phyloP scores from a whole-genome alignment of 345 rosid genomes.

The Triadica sebifera region DNA sequence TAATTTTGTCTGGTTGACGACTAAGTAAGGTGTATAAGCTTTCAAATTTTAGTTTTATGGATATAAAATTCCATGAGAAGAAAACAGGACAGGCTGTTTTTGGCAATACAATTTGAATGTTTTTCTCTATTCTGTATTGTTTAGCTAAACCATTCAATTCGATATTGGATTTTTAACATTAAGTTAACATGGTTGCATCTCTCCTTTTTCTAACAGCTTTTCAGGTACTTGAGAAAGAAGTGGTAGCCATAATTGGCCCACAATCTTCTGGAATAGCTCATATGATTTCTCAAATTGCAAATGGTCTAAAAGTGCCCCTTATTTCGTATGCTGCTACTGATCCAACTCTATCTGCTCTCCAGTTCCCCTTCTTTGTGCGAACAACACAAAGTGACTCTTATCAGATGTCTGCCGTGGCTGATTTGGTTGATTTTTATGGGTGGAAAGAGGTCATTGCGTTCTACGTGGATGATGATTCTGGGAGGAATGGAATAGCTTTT shows the following conservation, averaged over 20 bases:
- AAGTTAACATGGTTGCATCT: neutral
- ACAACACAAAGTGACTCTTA: conserved; percentile 64
- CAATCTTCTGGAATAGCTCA: conserved; percentile 79
- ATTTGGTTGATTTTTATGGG: conserved; percentile 51
- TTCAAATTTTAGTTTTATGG: neutral
- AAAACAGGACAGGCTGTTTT: neutral
- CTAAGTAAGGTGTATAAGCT: neutral
- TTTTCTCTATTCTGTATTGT: neutral
- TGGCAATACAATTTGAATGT: neutral
- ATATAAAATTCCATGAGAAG: neutral
- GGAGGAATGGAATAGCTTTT: conserved; percentile 69
- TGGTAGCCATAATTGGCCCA: conserved; percentile 75
- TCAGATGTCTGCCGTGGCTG: conserved; percentile 83
- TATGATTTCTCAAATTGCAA: conserved; percentile 53
- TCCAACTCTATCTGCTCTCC: conserved; percentile 81
- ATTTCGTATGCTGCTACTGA: conserved; percentile 87
- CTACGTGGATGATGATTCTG: conserved; percentile 71
- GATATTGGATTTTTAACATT: neutral
- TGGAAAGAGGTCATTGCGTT: conserved; percentile 80
- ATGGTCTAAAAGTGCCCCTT: conserved; percentile 69
- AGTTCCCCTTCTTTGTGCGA: conserved; percentile 72
- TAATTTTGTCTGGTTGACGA: neutral
- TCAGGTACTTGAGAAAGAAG: conserved; percentile 56
- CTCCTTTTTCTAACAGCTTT: conserved; percentile 49
- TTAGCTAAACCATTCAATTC: conserved; percentile 1